Evolutionary conservation across 345 rosid genomes (phyloP), one percentile per base, ranked within the genome.

Genomic region (Pistacia integerrima): DNA sequence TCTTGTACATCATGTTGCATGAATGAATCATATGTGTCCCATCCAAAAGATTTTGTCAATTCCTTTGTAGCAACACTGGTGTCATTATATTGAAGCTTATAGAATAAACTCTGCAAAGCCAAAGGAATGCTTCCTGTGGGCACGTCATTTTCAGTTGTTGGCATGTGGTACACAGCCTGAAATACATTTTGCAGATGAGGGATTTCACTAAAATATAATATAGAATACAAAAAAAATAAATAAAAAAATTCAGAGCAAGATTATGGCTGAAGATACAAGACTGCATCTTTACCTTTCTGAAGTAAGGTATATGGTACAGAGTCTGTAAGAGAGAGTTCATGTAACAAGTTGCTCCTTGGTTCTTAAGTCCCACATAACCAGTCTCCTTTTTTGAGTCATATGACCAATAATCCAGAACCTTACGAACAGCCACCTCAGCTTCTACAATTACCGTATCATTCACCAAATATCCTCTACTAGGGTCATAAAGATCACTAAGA

Each of bases 1-100:
- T 95, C 99, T 85, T 95, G 99, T 58, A 95, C 99, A 82, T 95
- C 99, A 85, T 95, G 99, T 76, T 95, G 99, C 99, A 95, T 88
- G 82, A 95, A 95, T 78, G 99, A 95, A 87, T 95, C 99, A 78
- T 90, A 90, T 28, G 99, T 90, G 74, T 95, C 99, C 99, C 99
- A 95, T 62, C 99, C 99, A 89, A 95, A 95, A 74, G 99, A 95
- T 79, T 91, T 93, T 62, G 99, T 95, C 81, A 95, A 70, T 82
- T 92, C 98, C 78, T 93, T 93, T 61, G 99, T 95, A 1, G 99
- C 92, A 75, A 95, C 98, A 85, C 99, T 93, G 55, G 92, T 93
- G 76, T 91, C 93, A 85, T 88, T 87, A 80, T 95, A 93, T 76
- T 95, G 99, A 81, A 95, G 97, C 88, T 95, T 95, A 78, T 92